These are phyloP conservation scores for Viridothelium virens DNA, from an alignment of 495 filamentous ascomycete genomes.

Conservation along the genomic window DNA sequence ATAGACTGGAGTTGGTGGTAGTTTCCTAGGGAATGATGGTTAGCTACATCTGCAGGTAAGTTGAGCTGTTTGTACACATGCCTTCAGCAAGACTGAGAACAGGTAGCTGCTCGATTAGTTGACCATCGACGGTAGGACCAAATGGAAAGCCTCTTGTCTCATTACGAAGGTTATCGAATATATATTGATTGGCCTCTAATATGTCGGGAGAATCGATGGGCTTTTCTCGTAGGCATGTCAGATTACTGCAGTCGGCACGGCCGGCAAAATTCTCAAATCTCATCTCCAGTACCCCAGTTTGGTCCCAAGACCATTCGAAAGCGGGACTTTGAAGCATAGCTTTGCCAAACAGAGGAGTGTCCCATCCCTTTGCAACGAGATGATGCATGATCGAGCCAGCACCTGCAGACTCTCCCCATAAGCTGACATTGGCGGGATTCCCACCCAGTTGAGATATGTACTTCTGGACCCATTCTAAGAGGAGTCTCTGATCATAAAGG, in stretches of 20 bases:
- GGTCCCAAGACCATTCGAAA: neutral
- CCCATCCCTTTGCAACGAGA: neutral
- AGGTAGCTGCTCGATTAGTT: neutral
- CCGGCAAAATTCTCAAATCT: neutral
- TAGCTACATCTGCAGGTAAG: neutral
- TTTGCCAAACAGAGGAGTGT: neutral
- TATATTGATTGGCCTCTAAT: neutral
- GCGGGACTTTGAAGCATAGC: neutral
- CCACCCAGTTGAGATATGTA: slow-evolving; percentile 55
- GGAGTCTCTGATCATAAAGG: slow-evolving; percentile 59
- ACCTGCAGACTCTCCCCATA: slow-evolving; percentile 66
- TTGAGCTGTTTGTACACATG: neutral
- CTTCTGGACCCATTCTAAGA: slow-evolving; percentile 55
- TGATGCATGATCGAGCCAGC: slow-evolving; percentile 48
- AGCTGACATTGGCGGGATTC: slow-evolving; percentile 60
- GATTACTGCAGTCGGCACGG: neutral
- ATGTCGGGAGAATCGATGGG: neutral
- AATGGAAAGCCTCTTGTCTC: neutral
- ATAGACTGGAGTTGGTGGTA: slow-evolving; percentile 1
- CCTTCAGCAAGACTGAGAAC: neutral
- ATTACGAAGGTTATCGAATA: slow-evolving; percentile 11
- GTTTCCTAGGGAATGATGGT: neutral
- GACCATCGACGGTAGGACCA: neutral
- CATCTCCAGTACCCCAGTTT: neutral
- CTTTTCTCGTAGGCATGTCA: neutral